phyloP scores from a whole-genome alignment of 805 yeast genomes.

The Deakozyma indianensis region DNA sequence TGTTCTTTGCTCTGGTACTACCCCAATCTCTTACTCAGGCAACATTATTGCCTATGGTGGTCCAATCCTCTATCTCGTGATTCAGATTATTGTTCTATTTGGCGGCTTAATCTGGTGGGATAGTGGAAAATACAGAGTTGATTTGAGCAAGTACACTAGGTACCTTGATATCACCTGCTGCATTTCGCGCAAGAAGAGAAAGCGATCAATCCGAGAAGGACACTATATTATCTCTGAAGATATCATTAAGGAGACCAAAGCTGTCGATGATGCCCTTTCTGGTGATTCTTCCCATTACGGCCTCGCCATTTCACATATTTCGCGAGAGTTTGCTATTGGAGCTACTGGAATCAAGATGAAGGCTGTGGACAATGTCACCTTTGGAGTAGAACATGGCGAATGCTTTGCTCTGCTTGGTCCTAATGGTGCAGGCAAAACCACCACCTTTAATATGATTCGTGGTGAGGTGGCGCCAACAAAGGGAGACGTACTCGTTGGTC shows the following conservation, averaged over 20 bases:
- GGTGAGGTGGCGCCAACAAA: constrained; percentile 19
- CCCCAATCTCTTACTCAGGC: constrained; percentile 16
- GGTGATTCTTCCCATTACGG: constrained; percentile 15
- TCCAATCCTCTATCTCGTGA: constrained; percentile 19
- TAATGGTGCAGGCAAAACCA: constrained; percentile 25
- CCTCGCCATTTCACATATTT: constrained; percentile 1
- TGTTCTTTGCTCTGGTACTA: constrained; percentile 14
- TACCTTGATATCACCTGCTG: background rate
- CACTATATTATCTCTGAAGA: constrained; percentile 3
- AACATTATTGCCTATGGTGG: constrained; percentile 21
- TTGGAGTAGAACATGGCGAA: constrained; percentile 20
- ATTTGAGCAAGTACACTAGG: constrained; percentile 4
- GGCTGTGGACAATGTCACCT: constrained; percentile 20
- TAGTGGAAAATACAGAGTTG: constrained; percentile 18
- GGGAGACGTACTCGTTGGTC: constrained; percentile 17
- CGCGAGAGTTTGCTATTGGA: background rate
- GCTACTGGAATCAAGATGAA: background rate
- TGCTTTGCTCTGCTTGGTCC: constrained; percentile 24
- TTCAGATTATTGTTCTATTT: constrained; percentile 14
- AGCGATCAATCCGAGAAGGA: background rate
- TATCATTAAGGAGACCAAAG: constrained; percentile 5
- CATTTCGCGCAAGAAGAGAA: background rate
- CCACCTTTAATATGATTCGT: constrained; percentile 24
- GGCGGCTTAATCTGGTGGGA: constrained; percentile 20
- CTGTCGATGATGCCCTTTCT: constrained; percentile 6